Conservation (phyloP, 2,329 filamentous ascomycete genomes). For the Neodidymelliopsis sp. region DNA sequence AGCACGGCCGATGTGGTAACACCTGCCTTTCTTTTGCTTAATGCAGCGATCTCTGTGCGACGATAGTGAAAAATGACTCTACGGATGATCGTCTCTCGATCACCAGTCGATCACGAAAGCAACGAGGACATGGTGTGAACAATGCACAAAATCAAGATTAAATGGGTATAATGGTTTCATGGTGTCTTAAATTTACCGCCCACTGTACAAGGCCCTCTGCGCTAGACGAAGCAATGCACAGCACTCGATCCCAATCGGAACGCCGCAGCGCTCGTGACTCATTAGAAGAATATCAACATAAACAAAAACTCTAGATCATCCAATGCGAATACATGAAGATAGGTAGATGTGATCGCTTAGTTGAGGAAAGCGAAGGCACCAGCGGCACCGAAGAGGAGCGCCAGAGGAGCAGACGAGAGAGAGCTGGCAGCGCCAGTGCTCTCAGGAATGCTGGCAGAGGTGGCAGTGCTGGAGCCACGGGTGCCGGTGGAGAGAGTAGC, state of each 20-base stretch:
- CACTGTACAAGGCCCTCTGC: constrained; percentile 36
- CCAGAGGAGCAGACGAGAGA: constrained; percentile 35
- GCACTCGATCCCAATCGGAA: constrained; percentile 20
- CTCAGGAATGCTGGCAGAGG: constrained; percentile 24
- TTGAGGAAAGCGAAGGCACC: constrained; percentile 53
- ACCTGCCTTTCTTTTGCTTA: constrained; percentile 16
- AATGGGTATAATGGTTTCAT: constrained; percentile 17
- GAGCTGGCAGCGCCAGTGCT: constrained; percentile 46
- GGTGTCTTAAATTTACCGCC: constrained; percentile 26
- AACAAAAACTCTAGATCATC: constrained; percentile 23
- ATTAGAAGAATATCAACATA: constrained; percentile 26
- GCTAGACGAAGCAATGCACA: constrained; percentile 36
- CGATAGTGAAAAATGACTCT: neutral
- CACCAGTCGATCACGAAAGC: neutral
- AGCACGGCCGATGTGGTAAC: constrained; percentile 18
- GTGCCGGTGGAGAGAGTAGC: constrained; percentile 33
- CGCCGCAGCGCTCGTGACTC: constrained; percentile 20
- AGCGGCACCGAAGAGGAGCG: constrained; percentile 47
- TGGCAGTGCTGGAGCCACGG: constrained; percentile 25
- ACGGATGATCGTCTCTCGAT: neutral
- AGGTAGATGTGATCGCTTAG: constrained; percentile 33
- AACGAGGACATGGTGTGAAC: neutral
- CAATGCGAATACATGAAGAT: constrained; percentile 29
- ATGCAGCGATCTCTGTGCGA: constrained; percentile 7
- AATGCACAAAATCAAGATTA: constrained; percentile 3